phyloP scores from a whole-genome alignment of 257 asterid genomes.

The Solanum clarkiae region DNA sequence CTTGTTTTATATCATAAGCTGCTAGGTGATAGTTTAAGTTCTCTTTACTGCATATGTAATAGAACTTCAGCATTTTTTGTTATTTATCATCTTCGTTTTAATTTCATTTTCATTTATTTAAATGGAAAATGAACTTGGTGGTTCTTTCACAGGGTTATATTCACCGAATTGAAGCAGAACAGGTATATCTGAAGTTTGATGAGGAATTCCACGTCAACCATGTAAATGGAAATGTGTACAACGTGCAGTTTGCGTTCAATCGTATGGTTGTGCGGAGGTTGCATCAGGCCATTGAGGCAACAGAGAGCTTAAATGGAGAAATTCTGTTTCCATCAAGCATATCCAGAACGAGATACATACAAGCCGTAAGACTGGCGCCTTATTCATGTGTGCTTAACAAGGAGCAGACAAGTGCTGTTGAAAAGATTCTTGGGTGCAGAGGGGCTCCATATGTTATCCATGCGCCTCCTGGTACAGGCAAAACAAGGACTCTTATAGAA shows the following conservation, averaged over 20 bases:
- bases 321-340: constrained; percentile 56
- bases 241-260: constrained; percentile 62
- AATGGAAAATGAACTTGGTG: background rate
- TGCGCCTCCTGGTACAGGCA: constrained; percentile 98
- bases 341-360: constrained; percentile 3
- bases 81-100: background rate
- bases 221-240: constrained; percentile 32
- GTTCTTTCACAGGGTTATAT: constrained; percentile 54
- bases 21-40: background rate
- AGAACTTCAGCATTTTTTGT: background rate
- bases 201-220: constrained; percentile 39
- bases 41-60: background rate
- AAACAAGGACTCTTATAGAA: constrained; percentile 73
- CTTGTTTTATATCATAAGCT: background rate
- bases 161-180: constrained; percentile 76
- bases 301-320: constrained; percentile 33
- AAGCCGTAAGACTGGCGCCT: constrained; percentile 31
- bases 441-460: constrained; percentile 79
- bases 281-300: constrained; percentile 78
- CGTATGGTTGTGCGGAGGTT: constrained; percentile 43
- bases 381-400: constrained; percentile 41
- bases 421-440: constrained; percentile 66
- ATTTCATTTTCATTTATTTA: background rate
- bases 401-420: constrained; percentile 54
- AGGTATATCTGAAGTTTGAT: constrained; percentile 52